A percentile compares a stretch with the other conserved stretches of the same genome.
Evolutionary conservation across 768 basidiomycete species (phyloP).

Genomic region (Auricularia sp.): DNA sequence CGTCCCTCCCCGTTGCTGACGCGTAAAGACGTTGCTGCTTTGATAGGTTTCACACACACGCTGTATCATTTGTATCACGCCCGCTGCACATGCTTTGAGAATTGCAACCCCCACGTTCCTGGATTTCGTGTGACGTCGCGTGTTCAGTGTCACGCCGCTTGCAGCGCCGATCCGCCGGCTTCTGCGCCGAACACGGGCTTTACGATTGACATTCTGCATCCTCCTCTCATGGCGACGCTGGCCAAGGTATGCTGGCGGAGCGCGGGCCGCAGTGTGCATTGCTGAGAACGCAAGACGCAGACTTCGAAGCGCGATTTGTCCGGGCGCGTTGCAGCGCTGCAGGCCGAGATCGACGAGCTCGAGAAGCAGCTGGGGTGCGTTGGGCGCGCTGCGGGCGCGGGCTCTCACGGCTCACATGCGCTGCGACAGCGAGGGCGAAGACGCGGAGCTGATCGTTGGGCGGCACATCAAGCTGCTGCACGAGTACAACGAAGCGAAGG

Average conservation of each 20-base stretch:
- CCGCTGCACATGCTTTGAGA: too few species aligned
- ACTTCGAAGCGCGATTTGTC: slow-evolving; percentile 1
- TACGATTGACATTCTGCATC: background rate
- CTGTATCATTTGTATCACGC: too few species aligned
- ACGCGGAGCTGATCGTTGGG: slow-evolving; percentile 50
- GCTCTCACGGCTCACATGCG: background rate
- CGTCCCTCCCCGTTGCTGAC: too few species aligned
- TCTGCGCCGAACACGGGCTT: background rate
- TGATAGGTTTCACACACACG: too few species aligned
- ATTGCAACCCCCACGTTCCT: too few species aligned
- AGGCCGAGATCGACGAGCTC: slow-evolving; percentile 38
- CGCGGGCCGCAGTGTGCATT: too few species aligned
- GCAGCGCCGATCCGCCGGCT: background rate
- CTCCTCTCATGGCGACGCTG: background rate
- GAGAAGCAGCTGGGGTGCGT: slow-evolving; percentile 38
- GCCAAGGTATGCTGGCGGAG: background rate
- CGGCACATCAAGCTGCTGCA: slow-evolving; percentile 64
- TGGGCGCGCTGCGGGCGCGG: background rate
- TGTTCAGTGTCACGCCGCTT: background rate
- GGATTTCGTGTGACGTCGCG: too few species aligned
- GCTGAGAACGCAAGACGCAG: background rate
- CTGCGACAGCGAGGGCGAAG: slow-evolving; percentile 27
- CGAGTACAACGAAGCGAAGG: slow-evolving; percentile 72
- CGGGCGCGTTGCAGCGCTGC: slow-evolving; percentile 18
- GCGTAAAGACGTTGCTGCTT: too few species aligned